Base-by-base conservation (phyloP, 345 rosid species). In the Populus deltoides region DNA sequence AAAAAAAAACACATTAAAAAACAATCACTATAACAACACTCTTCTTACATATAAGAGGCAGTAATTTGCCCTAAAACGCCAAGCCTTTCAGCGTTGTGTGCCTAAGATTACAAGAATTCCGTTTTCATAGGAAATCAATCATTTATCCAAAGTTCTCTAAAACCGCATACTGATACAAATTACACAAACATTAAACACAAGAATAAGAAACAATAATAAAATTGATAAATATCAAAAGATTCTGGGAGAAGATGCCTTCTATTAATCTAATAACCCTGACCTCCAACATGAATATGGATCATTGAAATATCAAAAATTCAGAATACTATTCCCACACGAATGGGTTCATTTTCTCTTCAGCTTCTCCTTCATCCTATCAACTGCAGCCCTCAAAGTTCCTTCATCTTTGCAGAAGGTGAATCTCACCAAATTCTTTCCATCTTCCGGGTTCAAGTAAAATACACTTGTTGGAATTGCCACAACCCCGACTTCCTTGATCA, bases 321-420 rank as follows among this genome's bases (percentile, higher is more conserved):
- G 72, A 20, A 35, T 38, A 55, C 22, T 5, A 15, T 12, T 36
- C 36, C 66, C 62, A 39, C 68, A 31, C 39, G 20, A 27, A 65
- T 0, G 33, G 33, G 25, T 27, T 88, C 84, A 88, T 55, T 77
- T 86, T 76, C 74, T 86, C 88, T 83, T 90, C 78, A 96, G 91
- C 86, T 91, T 96, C 83, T 66, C 84, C 86, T 90, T 91, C 99
- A 96, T 93, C 81, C 97, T 91, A 83, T 89, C 92, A 3, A 96
- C 93, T 1, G 97, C 99, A 65, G 85, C 62, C 85, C 87, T 90
- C 84, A 93, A 78, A n/a, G 98, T 96, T 62, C 77, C 91, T 81
- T 96, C 99, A 76, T 96, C 99, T 84, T 96, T 93, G 86, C 95
- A 92, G 86, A 96, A 93, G 27, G 99, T 87, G 82, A 96, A 96